Evolutionary conservation across 768 basidiomycete species (phyloP), one percentile per base, ranked within the genome.

Genomic region (Trametes cinnabarina): DNA sequence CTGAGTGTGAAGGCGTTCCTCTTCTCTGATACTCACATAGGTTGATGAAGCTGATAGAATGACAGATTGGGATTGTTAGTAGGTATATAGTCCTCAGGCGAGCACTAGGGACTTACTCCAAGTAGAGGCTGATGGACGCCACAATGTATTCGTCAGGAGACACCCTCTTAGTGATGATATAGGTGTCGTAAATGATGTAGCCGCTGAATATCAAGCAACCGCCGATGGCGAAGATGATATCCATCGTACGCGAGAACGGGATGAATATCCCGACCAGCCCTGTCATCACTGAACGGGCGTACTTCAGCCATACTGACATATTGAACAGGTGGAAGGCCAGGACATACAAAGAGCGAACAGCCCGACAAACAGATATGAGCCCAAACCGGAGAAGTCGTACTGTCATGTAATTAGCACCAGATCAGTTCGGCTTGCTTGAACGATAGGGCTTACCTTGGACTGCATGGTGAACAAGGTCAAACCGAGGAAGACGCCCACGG

Each of bases 311-410:
- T n/a, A 17, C 40, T 1, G 11, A 39, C 34, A 43, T 14, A 44
- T 54, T 23, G 20, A 19, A 55, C 23, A 1, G 8, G 32, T 19
- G 17, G 37, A n/a, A 39, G 7, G 3, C 9, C 37, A 15, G 14
- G 9, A 70, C 84, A 23, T 73, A 91, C 90, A 54, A 48, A 96
- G 74, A 7, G 92, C 94, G 60, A 94, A 76, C 53, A 97, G 79
- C 47, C 84, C 88, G 17, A 83, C 92, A 64, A 94, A 95, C 26
- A 98, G 79, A 83, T 88, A 96, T 1, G 95, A 91, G 0, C 86
- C 94, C 77, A 97, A 83, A 51, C 90, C 90, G 12, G 87, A 88
- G 74, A 99, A 98, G 76, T 98, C 95, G 73, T 93, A 97, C 90
- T 92, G 63, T 0, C 40, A 50, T 19, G 47, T 3, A 12, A 20